These are phyloP conservation scores for Myriosclerotinia duriaeana DNA, from an alignment of 2,329 filamentous ascomycete species.

Conservation along the genomic window DNA sequence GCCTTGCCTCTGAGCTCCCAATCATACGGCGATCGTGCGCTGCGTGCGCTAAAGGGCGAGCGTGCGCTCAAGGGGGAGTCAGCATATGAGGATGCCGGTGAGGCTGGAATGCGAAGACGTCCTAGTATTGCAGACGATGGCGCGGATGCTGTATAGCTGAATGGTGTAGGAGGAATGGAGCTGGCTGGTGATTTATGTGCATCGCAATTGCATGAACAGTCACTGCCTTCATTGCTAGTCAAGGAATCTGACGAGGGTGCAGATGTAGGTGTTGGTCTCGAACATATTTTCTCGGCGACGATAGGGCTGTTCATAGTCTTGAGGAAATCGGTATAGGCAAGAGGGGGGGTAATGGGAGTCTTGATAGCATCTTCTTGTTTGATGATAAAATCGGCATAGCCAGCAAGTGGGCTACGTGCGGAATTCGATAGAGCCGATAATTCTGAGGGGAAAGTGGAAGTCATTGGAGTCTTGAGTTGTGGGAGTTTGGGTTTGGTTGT, in stretches of 20 bases:
- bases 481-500: constrained; percentile 54
- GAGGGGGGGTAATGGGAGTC: constrained; percentile 88
- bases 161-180: constrained; percentile 55
- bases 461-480: constrained; percentile 62
- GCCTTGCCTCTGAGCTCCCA: constrained; percentile 73
- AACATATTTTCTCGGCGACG: constrained; percentile 42
- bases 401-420: constrained; percentile 67
- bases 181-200: constrained; percentile 55
- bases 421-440: constrained; percentile 60
- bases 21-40: constrained; percentile 70
- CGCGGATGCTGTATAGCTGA: constrained; percentile 59
- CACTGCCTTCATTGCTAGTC: constrained; percentile 47
- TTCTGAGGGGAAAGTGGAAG: constrained; percentile 60
- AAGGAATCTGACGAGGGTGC: constrained; percentile 43
- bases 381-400: constrained; percentile 57
- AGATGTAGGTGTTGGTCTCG: constrained; percentile 50
- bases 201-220: constrained; percentile 58
- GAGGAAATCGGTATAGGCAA: constrained; percentile 89
- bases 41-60: constrained; percentile 71
- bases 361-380: constrained; percentile 67
- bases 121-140: constrained; percentile 56
- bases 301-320: constrained; percentile 63
- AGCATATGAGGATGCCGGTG: constrained; percentile 64
- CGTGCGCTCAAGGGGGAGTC: constrained; percentile 59
- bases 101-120: constrained; percentile 74